Percentiles rank a stretch among this genome's conserved stretches.
Evolutionary conservation across 1,284 basidiomycete genomes (phyloP).

Genomic region (Paramarasmius palmivorus): DNA sequence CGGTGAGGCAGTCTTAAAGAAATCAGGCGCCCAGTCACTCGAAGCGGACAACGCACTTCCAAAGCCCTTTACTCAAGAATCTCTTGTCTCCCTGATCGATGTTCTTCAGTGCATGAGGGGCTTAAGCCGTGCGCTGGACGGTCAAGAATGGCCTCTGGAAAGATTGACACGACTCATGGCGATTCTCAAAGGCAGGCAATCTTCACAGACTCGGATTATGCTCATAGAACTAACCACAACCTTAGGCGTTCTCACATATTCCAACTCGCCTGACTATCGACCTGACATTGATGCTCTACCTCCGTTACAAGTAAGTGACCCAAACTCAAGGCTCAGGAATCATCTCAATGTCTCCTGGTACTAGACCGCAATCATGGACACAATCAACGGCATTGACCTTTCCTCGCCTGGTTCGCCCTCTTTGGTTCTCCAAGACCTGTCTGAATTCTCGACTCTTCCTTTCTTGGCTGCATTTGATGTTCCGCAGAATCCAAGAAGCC

Average conservation of each 20-base stretch:
- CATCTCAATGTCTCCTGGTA: conserved; percentile 3
- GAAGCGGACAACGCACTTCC: conserved; percentile 21
- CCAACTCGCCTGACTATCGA: conserved; percentile 81
- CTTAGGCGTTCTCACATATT: conserved; percentile 77
- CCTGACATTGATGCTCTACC: conserved; percentile 85
- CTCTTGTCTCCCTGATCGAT: conserved; percentile 78
- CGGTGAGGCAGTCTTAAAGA: conserved; percentile 52
- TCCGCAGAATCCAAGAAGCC: conserved; percentile 29
- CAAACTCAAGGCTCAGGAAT: background rate
- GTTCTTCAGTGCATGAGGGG: conserved; percentile 63
- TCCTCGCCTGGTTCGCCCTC: conserved; percentile 63
- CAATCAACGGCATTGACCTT: conserved; percentile 69
- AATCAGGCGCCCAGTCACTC: conserved; percentile 23
- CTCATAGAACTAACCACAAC: conserved; percentile 1
- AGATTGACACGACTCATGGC: conserved; percentile 69
- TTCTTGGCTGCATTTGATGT: conserved; percentile 78
- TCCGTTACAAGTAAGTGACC: conserved; percentile 70
- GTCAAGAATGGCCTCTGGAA: conserved; percentile 63
- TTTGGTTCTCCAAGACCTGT: conserved; percentile 78
- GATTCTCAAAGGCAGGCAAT: conserved; percentile 67
- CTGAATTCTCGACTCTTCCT: conserved; percentile 84
- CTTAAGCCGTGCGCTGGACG: conserved; percentile 46
- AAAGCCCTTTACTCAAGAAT: conserved; percentile 82
- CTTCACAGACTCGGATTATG: conserved; percentile 21
- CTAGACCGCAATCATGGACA: conserved; percentile 72